Percentiles rank a stretch among this genome's conserved stretches.
Evolutionary conservation across 2,329 filamentous ascomycete genomes (phyloP).

Genomic region (Pyrenochaeta sp.): DNA sequence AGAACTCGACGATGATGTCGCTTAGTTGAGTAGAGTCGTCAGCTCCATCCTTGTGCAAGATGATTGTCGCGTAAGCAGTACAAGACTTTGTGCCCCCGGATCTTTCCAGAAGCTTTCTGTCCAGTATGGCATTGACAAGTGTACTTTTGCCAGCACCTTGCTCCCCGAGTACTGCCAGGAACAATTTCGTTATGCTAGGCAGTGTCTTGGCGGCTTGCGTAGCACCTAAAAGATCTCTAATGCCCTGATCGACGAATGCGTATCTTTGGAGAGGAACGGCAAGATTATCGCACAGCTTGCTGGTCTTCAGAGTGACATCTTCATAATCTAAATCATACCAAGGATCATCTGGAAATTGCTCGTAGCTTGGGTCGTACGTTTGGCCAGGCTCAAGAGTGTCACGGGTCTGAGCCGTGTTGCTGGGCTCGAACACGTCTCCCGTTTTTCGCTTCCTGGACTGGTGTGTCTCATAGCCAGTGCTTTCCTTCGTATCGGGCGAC

Average conservation of each 20-base stretch:
- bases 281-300: constrained; percentile 6
- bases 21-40: constrained; percentile 6
- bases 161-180: constrained; percentile 17
- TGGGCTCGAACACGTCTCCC: no score
- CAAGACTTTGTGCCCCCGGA: constrained; percentile 13
- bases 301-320: neutral
- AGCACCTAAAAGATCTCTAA: neutral
- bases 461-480: no score
- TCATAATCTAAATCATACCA: constrained; percentile 9
- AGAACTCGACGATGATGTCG: constrained; percentile 12
- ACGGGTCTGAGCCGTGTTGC: neutral
- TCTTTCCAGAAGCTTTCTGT: constrained; percentile 9
- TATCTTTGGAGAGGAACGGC: neutral
- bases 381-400: neutral
- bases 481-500: no score
- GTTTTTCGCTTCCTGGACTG: no score
- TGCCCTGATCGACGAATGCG: neutral
- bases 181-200: neutral
- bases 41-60: constrained; percentile 12
- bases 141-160: constrained; percentile 23
- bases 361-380: neutral
- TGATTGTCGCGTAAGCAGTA: constrained; percentile 9
- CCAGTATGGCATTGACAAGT: constrained; percentile 15
- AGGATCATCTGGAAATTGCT: constrained; percentile 6
- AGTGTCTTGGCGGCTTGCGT: neutral